A percentile compares a stretch with the other conserved stretches of the same genome.
These are phyloP conservation scores for Colletotrichum limetticola DNA, from an alignment of 2,329 filamentous ascomycete species.

Conservation along the genomic window DNA sequence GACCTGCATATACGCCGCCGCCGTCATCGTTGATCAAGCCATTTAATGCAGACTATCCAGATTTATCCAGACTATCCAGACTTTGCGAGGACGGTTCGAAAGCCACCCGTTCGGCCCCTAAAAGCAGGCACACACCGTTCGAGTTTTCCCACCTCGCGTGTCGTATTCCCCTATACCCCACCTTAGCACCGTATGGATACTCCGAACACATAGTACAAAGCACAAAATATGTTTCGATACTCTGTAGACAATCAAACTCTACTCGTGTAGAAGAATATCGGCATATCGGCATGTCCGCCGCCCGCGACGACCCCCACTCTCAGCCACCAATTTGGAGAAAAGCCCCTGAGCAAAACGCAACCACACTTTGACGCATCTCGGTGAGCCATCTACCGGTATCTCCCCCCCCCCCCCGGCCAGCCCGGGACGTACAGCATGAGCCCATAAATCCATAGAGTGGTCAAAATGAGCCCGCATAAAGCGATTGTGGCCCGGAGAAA, in stretches of 20 bases:
- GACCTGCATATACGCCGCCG: neutral
- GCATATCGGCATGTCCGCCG: slow-evolving; percentile 19
- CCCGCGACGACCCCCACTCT: slow-evolving; percentile 5
- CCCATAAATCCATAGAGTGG: slow-evolving; percentile 16
- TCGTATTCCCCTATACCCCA: neutral
- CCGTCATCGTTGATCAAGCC: neutral
- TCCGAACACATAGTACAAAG: too few species aligned
- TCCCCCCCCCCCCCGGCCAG: neutral
- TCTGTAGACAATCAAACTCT: neutral
- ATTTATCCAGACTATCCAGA: neutral
- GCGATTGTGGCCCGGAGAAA: neutral
- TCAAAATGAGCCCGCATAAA: slow-evolving; percentile 2
- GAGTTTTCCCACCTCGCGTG: neutral
- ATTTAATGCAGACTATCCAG: neutral
- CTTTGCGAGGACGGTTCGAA: neutral
- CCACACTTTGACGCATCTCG: neutral
- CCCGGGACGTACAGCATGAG: slow-evolving; percentile 20
- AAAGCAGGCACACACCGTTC: slow-evolving; percentile 2
- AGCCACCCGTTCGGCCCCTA: neutral
- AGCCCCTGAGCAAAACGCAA: neutral
- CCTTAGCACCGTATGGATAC: neutral
- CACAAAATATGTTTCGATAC: neutral
- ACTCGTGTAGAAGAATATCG: slow-evolving; percentile 20
- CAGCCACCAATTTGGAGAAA: slow-evolving; percentile 1
- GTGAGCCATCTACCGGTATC: neutral